Base-by-base conservation (phyloP, 345 rosid genomes). In the Limnanthes douglasii region DNA sequence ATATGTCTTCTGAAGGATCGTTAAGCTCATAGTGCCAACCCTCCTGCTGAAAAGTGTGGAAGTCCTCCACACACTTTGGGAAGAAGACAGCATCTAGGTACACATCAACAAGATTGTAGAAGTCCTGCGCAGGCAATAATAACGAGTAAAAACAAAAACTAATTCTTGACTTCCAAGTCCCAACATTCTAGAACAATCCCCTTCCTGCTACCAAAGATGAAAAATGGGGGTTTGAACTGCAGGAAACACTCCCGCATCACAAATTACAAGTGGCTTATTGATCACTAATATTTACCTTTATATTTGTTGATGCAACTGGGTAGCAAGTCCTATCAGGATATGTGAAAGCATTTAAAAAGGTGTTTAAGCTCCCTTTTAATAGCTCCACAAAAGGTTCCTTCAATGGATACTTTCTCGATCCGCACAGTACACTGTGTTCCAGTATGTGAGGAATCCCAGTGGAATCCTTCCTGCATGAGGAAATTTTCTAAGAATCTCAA, bases 1-100 rank as follows among this genome's bases (percentile, higher is more conserved):
- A 59, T 48, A 88, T 79, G 36, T 83, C 95, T 57, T 88, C 93
- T 2, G 80, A 67, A 21, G 88, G 83, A 64, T 76, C 52, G 31
- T 88, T 57, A 36, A 88, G 95, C 75, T 88, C 97, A 33, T 73
- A 79, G 62, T 83, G 95, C 93, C 97, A 88, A 40, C 97, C 97
- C 84, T 88, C 97, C 49, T 88, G 97, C 45, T 88, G 93, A 65
- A 88, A 88, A 16, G 90, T 88, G 20, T 69, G 93, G 36, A 66
- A 45, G 59, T 88, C 95, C 62, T 76, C 78, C 53, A 76, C 70
- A 59, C 97, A 88, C 56, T 83, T 83, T 19, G 95, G 97, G 67
- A 83, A 88, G 77, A 88, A 88, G 47, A 88, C 95, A 47, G 95
- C 95, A 66, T 88, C 95, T 51, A 88, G 57, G 56, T 88, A 88